These are phyloP conservation scores for Melanopsichium pennsylvanicum DNA, from an alignment of 1,284 basidiomycete species.

Conservation along the genomic window DNA sequence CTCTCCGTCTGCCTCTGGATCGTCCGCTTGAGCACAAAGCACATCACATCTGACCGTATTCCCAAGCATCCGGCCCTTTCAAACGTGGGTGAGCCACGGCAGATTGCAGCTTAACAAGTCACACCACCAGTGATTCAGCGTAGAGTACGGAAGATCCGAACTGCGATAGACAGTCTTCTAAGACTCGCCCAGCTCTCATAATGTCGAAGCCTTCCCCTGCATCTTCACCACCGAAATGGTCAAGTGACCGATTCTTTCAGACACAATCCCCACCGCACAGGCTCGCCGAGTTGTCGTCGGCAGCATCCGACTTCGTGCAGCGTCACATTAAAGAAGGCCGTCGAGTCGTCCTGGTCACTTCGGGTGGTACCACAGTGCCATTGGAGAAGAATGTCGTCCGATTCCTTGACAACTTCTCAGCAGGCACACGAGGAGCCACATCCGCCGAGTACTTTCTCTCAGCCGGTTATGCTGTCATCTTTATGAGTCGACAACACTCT, in stretches of 20 bases:
- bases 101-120: too few relatives aligned
- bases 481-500: constrained; percentile 96
- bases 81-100: too few relatives aligned
- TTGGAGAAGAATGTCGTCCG: constrained; percentile 73
- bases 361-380: constrained; percentile 64
- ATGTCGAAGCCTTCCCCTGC: constrained; percentile 34
- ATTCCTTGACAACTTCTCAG: constrained; percentile 98
- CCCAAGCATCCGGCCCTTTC: too few relatives aligned
- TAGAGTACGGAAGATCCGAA: too few relatives aligned
- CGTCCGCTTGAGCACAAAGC: not conserved
- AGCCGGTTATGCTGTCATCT: constrained; percentile 94
- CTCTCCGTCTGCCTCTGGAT: not conserved
- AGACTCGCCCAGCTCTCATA: too few relatives aligned
- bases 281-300: constrained; percentile 25
- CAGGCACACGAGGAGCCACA: constrained; percentile 93
- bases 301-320: constrained; percentile 72
- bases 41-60: not conserved
- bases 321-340: constrained; percentile 74
- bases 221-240: constrained; percentile 34
- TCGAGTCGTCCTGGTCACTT: constrained; percentile 87
- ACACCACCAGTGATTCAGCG: too few relatives aligned
- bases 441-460: constrained; percentile 96
- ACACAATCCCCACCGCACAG: constrained; percentile 46
- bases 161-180: too few relatives aligned
- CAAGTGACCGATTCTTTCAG: constrained; percentile 54